Percentiles rank a stretch among this genome's conserved stretches.
phyloP scores from a whole-genome alignment of 768 basidiomycete species.

The Termitomyces sp. region DNA sequence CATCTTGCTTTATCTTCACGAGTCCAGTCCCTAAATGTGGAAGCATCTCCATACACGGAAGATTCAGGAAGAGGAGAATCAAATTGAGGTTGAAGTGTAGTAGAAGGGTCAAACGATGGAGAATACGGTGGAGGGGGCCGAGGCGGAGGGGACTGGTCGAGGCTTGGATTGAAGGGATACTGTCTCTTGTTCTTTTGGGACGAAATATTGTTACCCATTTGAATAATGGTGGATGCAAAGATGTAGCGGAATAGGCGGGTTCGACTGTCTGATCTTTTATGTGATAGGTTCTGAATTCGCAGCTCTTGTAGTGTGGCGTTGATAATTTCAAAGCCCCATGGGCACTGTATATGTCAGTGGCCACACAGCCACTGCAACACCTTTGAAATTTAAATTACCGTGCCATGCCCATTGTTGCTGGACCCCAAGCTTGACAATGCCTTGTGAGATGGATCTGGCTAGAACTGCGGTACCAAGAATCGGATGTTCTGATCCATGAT shows the following conservation, averaged over 20 bases:
- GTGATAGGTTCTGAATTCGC: background rate
- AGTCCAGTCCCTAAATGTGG: background rate
- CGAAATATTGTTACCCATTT: background rate
- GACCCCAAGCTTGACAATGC: too few relatives aligned
- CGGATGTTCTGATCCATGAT: too few relatives aligned
- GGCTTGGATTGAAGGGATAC: background rate
- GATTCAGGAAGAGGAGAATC: background rate
- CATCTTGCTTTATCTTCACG: background rate
- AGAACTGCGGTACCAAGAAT: too few relatives aligned
- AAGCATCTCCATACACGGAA: background rate
- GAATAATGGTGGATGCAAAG: background rate
- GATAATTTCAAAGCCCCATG: too few relatives aligned
- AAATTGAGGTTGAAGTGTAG: background rate
- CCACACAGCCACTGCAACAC: too few relatives aligned
- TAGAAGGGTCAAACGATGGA: background rate
- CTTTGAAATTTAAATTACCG: too few relatives aligned
- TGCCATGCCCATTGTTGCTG: too few relatives aligned
- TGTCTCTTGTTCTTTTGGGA: background rate
- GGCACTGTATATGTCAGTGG: too few relatives aligned
- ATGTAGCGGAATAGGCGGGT: background rate
- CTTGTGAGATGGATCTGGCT: too few relatives aligned
- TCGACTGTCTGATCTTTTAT: background rate
- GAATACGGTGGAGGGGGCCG: background rate
- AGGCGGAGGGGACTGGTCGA: background rate
- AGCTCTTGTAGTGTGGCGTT: too few relatives aligned